A percentile compares a stretch with the other conserved stretches of the same genome.
Evolutionary conservation across 495 filamentous ascomycete genomes (phyloP).

Genomic region (Extremus antarcticus): DNA sequence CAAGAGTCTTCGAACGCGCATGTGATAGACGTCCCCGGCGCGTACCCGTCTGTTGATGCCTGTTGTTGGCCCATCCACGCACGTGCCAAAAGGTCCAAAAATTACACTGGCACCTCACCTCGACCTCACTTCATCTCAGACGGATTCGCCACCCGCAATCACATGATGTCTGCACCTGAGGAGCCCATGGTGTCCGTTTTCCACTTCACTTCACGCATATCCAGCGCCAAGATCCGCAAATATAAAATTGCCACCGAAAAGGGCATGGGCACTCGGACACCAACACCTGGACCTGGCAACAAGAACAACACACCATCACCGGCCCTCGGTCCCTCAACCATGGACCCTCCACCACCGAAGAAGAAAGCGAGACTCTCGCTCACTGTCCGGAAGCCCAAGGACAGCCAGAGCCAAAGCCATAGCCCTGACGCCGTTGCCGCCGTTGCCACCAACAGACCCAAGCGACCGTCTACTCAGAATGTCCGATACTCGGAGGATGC

Average conservation of each 20-base stretch:
- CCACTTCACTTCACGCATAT: constrained; percentile 17
- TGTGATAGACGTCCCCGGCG: background rate
- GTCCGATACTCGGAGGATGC: constrained; percentile 15
- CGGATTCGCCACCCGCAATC: background rate
- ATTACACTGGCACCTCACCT: background rate
- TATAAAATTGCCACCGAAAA: constrained; percentile 17
- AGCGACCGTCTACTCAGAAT: background rate
- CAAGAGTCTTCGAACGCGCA: background rate
- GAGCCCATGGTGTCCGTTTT: constrained; percentile 12
- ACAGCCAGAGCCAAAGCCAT: background rate
- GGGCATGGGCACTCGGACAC: constrained; percentile 8
- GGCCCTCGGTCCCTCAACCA: background rate
- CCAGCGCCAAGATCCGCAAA: constrained; percentile 18
- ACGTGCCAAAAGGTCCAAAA: background rate
- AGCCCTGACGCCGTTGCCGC: constrained; percentile 1
- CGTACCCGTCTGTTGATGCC: background rate
- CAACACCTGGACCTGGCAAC: background rate
- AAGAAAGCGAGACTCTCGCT: constrained; percentile 10
- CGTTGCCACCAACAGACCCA: background rate
- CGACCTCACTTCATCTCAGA: background rate
- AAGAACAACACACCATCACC: background rate
- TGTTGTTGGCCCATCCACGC: background rate
- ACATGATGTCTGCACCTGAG: background rate
- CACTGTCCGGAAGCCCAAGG: constrained; percentile 1
- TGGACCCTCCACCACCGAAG: constrained; percentile 7